phyloP scores from a whole-genome alignment of 83 land plant genomes.

The Diphasiastrum complanatum region DNA sequence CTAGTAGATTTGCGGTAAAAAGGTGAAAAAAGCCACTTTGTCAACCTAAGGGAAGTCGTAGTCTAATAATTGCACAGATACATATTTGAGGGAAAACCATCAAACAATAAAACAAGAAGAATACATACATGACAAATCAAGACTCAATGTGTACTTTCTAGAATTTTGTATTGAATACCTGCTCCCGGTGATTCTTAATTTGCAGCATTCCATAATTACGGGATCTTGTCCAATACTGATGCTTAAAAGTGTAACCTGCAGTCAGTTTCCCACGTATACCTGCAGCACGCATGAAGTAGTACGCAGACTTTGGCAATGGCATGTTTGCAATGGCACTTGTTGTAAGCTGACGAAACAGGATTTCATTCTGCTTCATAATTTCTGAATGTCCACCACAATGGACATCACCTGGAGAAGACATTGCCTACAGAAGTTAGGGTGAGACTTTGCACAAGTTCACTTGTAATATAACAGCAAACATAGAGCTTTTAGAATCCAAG shows the following conservation, averaged over 20 bases:
- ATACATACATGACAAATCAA: too few species aligned
- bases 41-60: too few species aligned
- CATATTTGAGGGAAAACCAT: too few species aligned
- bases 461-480: too few species aligned
- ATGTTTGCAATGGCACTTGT: conserved; percentile 47
- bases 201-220: conserved; percentile 41
- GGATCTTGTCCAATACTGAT: conserved; percentile 38
- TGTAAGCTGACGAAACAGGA: conserved; percentile 36
- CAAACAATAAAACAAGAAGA: too few species aligned
- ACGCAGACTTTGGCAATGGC: conserved; percentile 42
- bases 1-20: too few species aligned
- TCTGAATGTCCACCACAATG: conserved; percentile 50
- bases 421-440: too few species aligned
- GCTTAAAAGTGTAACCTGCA: conserved; percentile 24
- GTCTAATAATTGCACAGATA: too few species aligned
- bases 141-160: too few species aligned
- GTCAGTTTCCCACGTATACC: conserved; percentile 27
- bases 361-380: conserved; percentile 16
- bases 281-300: conserved; percentile 41
- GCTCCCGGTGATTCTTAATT: conserved; percentile 19
- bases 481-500: too few species aligned
- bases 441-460: too few species aligned
- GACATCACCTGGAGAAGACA: conserved; percentile 40
- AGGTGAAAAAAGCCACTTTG: too few species aligned
- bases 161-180: conserved; percentile 18